Evolutionary conservation across 1,284 basidiomycete species (phyloP), one percentile per base, ranked within the genome.

Genomic region (Ganoderma lucidum): DNA sequence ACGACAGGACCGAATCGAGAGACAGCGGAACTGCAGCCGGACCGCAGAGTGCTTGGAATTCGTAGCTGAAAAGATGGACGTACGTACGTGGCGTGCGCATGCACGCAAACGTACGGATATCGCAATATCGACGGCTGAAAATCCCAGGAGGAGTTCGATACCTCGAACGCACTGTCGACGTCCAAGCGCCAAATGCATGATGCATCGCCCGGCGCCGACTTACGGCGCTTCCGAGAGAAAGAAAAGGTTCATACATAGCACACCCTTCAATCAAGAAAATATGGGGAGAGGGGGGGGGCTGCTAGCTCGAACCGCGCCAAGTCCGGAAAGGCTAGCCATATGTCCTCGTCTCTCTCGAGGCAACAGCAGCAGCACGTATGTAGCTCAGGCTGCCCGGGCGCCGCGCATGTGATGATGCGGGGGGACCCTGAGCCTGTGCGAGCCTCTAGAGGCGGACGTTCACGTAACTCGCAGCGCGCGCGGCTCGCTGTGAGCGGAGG

Each of bases 351-450:
- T 35, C 35, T 35, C 35, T 3, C 4, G 35, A 35, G 35, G 35
- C 35, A 35, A 1, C 35, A 35, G 39, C 39, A 41, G 6, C 2
- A 9, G 10, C 39, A 41, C 39, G 8, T 10, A 14, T 41, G 8
- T 10, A 41, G 39, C 23, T 23, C 23, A 23, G 23, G 23, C 39
- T 6, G 42, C 12, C 48, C 28, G 45, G 45, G 53, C 53, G 53
- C n/a, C 28, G 53, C 53, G 53, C 53, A 55, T 55, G 53, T 28
- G 53, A 55, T 55, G 53, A 55, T 55, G 53, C 53, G 53, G 53
- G 12, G 12, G 39, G 39, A 55, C 53, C 53, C 53, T 55, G 53
- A 55, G 53, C 28, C 12, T 32, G 53, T 14, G 15, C 17, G 35
- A 35, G 35, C 35, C 35, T 35, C 35, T 35, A 3, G 8, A 8